Evolutionary conservation across 2,329 filamentous ascomycete genomes (phyloP).

Genomic region (Monilinia fructigena): DNA sequence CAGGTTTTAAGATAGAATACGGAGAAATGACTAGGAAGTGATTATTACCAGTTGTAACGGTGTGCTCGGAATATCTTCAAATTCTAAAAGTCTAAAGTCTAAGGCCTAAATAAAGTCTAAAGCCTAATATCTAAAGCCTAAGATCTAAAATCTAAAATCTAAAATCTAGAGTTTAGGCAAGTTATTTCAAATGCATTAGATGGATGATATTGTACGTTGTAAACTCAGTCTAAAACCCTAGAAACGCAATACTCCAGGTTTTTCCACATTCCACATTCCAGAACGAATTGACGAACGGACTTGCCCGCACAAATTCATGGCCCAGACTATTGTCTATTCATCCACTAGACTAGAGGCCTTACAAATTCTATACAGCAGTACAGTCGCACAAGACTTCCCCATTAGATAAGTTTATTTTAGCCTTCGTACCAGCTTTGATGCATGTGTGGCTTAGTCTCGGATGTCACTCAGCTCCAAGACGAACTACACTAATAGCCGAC

Average conservation of each 20-base stretch:
- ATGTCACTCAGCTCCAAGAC: background rate
- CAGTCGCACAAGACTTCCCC: background rate
- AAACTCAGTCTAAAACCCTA: background rate
- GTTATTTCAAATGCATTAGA: background rate
- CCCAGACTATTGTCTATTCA: background rate
- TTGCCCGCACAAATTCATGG: background rate
- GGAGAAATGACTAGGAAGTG: too few relatives aligned
- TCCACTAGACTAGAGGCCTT: background rate
- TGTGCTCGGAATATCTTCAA: background rate
- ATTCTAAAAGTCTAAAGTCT: background rate
- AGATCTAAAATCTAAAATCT: too few relatives aligned
- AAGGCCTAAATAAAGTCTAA: too few relatives aligned
- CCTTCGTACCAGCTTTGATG: background rate
- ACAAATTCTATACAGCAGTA: background rate
- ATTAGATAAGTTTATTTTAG: background rate
- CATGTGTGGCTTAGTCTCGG: background rate
- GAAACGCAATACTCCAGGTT: background rate
- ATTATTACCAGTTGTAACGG: too few relatives aligned
- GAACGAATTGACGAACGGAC: constrained; percentile 8
- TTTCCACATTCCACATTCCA: background rate
- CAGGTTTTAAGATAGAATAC: too few relatives aligned
- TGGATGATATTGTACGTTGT: too few relatives aligned
- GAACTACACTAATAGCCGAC: constrained; percentile 11
- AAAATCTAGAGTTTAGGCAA: background rate
- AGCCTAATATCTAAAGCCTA: background rate